phyloP scores from a whole-genome alignment of 2,329 filamentous ascomycete genomes.

The Colletotrichum ledebouriae region DNA sequence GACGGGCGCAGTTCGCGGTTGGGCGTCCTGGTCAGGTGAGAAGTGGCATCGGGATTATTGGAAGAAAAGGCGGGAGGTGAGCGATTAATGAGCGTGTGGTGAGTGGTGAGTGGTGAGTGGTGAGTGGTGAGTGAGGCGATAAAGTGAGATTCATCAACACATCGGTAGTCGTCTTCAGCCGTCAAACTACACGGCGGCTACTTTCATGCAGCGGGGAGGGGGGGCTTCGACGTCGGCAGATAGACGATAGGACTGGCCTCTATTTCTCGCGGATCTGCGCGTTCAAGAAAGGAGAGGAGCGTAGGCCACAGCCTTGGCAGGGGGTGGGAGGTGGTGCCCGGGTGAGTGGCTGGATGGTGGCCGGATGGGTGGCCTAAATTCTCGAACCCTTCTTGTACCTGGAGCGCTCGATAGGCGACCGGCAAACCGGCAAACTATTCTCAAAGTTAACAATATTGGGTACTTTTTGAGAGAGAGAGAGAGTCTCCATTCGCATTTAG shows the following conservation, averaged over 20 bases:
- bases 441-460: not conserved
- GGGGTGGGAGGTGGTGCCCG: not conserved
- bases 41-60: constrained; percentile 9
- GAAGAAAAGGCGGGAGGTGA: too few species aligned
- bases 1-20: not conserved
- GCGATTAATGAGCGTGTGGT: not conserved
- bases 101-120: not conserved
- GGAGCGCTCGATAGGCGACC: constrained; percentile 8
- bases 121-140: not conserved
- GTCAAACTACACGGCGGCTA: not conserved
- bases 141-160: too few species aligned
- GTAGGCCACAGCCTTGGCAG: not conserved
- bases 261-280: not conserved
- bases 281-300: not conserved
- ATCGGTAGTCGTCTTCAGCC: not conserved
- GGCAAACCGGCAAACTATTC: constrained; percentile 4
- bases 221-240: not conserved
- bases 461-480: not conserved
- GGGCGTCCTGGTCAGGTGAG: not conserved
- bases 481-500: not conserved
- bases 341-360: not conserved
- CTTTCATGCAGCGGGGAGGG: not conserved
- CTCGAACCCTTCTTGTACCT: not conserved
- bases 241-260: too few species aligned
- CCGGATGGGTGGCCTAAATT: too few species aligned